Evolutionary conservation across 805 yeast genomes (phyloP).

Genomic region (Candida anglica): DNA sequence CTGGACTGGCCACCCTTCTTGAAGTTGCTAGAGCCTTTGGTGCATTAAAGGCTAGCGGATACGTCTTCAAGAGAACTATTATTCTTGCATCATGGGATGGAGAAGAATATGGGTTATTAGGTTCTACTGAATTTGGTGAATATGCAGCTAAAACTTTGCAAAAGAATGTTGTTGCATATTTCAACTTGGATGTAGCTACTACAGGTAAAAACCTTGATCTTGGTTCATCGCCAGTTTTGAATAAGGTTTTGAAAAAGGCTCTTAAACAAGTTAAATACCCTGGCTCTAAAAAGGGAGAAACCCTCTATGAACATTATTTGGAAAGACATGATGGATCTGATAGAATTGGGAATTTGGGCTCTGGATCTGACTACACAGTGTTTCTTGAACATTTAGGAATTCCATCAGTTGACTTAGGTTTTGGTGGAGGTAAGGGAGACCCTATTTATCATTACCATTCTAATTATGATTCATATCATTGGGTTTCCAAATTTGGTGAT

Average conservation of each 20-base stretch:
- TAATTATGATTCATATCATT: conserved; percentile 51
- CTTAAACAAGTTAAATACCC: conserved; percentile 45
- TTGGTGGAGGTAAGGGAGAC: conserved; percentile 30
- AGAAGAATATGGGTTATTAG: conserved; percentile 49
- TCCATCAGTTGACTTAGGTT: conserved; percentile 54
- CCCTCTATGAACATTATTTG: conserved; percentile 49
- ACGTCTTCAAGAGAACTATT: conserved; percentile 35
- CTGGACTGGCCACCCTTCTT: conserved; percentile 39
- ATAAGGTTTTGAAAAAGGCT: conserved; percentile 39
- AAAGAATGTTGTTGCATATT: conserved; percentile 44
- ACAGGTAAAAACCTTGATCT: conserved; percentile 47
- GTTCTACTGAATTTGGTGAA: conserved; percentile 57
- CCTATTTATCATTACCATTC: conserved; percentile 59
- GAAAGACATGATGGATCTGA: conserved; percentile 22
- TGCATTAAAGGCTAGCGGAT: conserved; percentile 31
- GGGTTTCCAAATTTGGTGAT: conserved; percentile 53
- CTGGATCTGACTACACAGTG: conserved; percentile 53
- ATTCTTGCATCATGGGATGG: conserved; percentile 39
- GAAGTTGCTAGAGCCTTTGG: conserved; percentile 43
- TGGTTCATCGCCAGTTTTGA: conserved; percentile 55
- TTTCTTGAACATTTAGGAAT: conserved; percentile 67
- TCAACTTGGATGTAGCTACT: conserved; percentile 51
- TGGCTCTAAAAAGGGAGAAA: conserved; percentile 28
- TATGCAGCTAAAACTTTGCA: conserved; percentile 35
- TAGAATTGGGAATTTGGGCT: conserved; percentile 39